Base-by-base conservation (phyloP, 192 early-diverging fungal species). In the Coemansia reversa region DNA sequence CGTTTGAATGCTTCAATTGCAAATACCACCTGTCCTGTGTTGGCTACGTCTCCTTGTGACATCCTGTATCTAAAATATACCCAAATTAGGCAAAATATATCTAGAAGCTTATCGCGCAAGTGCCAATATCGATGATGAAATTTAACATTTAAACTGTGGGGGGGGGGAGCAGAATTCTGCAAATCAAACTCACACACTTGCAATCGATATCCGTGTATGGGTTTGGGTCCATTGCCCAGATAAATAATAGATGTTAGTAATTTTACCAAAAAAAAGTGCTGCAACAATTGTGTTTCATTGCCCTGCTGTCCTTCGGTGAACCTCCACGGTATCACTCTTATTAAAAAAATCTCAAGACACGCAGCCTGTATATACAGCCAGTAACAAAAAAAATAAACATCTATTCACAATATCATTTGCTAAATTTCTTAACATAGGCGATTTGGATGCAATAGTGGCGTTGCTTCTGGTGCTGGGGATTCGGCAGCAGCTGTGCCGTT, bases 1-100 rank as follows among this genome's bases (percentile, higher is more conserved):
- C 88, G 87, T 62, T 89, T 88, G 80, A 98, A 96, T 7, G 90
- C 91, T 49, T 94, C 84, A 23, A 81, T 86, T 24, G 75, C 76
- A 76, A 80, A 75, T n/a, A 69, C 32, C 24, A 80, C 61, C 48
- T 70, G 65, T 55, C 59, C 23, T 45, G 62, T 28, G 30, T 60
- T 18, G 14, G 39, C 39, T 45, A 45, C 39, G 7, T 45, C 39
- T 45, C 39, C 39, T 14, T 45, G 39, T 16, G 39, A 45, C 39
- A 45, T 45, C 16, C 9, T 45, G 39, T 45, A 16, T 45, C 1
- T 45, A 45, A 45, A 45, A 45, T 35, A 11, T 35, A 35, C 2
- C 8, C 33, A 11, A 12, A 11, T 5, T 35, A 12, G 6, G 8
- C 33, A 45, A 45, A 45, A 45, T 45, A 45, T 45, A 45, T 16